phyloP scores from a whole-genome alignment of 2,329 filamentous ascomycete species.

The Chaetomium olivaceum region DNA sequence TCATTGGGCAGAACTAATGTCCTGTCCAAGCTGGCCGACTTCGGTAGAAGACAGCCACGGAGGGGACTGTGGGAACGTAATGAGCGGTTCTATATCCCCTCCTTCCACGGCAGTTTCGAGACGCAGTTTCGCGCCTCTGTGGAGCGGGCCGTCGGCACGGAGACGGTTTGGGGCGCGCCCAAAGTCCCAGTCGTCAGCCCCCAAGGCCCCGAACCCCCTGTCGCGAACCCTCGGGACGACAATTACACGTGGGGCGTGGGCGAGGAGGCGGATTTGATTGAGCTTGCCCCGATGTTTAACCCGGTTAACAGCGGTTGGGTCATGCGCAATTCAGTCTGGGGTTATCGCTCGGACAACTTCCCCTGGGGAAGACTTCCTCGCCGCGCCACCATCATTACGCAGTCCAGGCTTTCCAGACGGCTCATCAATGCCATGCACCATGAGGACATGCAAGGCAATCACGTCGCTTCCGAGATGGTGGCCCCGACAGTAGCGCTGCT shows the following conservation, averaged over 20 bases:
- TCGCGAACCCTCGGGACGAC: slow-evolving; percentile 31
- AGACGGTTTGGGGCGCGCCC: slow-evolving; percentile 67
- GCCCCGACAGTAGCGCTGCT: slow-evolving; percentile 71
- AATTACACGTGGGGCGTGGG: slow-evolving; percentile 37
- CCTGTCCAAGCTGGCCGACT: slow-evolving; percentile 63
- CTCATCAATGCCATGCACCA: slow-evolving; percentile 76
- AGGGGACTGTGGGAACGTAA: slow-evolving; percentile 74
- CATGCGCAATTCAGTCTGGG: slow-evolving; percentile 66
- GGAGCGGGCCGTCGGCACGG: slow-evolving; percentile 51
- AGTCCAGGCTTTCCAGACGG: slow-evolving; percentile 69
- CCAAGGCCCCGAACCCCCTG: slow-evolving; percentile 50
- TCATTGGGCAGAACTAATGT: slow-evolving; percentile 83
- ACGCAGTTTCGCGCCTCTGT: slow-evolving; percentile 67
- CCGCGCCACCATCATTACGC: slow-evolving; percentile 75
- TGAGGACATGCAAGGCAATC: slow-evolving; percentile 71
- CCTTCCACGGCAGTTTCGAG: slow-evolving; percentile 65
- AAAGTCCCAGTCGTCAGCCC: slow-evolving; percentile 61
- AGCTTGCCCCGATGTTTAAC: slow-evolving; percentile 78
- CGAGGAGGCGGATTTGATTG: slow-evolving; percentile 43
- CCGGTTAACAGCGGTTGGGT: slow-evolving; percentile 72
- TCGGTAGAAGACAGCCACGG: slow-evolving; percentile 67
- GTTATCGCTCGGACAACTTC: slow-evolving; percentile 57
- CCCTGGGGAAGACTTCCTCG: slow-evolving; percentile 61
- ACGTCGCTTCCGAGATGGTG: slow-evolving; percentile 80
- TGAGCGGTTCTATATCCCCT: slow-evolving; percentile 71